Evolutionary conservation across 306 rosid species (phyloP).

Genomic region (Abrus precatorius): DNA sequence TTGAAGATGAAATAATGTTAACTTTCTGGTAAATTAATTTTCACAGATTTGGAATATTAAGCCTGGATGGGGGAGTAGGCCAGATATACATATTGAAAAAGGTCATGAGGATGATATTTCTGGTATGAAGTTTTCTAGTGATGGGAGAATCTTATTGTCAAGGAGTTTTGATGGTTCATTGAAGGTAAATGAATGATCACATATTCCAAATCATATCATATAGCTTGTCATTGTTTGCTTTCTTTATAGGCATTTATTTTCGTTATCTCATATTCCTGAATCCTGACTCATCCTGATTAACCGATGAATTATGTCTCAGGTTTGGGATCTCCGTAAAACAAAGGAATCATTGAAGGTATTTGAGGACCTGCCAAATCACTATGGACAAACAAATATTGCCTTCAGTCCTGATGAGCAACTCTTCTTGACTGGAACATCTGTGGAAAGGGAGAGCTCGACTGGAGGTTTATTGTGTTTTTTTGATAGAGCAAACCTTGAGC

Average conservation of each 20-base stretch:
- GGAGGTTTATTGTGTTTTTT: constrained; percentile 92
- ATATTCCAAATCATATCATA: constrained; percentile 10
- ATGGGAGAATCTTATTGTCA: constrained; percentile 76
- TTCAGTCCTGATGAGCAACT: constrained; percentile 95
- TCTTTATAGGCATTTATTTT: constrained; percentile 15
- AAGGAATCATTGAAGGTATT: constrained; percentile 79
- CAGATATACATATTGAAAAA: constrained; percentile 74
- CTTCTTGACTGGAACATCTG: constrained; percentile 90
- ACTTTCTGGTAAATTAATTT: constrained; percentile 37
- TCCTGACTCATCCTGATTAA: constrained; percentile 41
- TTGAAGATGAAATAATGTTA: constrained; percentile 21
- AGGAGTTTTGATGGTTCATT: constrained; percentile 88
- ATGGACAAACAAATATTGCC: constrained; percentile 89
- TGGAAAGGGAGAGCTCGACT: constrained; percentile 80
- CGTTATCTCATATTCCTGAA: not conserved
- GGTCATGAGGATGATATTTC: constrained; percentile 85
- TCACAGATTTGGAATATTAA: constrained; percentile 85
- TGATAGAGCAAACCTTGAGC: constrained; percentile 81
- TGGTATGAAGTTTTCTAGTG: constrained; percentile 80
- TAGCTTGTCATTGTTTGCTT: constrained; percentile 27
- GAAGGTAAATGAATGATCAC: constrained; percentile 64
- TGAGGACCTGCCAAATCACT: constrained; percentile 84
- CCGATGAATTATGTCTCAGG: constrained; percentile 58
- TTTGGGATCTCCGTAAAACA: constrained; percentile 92
- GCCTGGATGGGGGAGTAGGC: constrained; percentile 99